Evolutionary conservation across 1,139 yeast species (phyloP).

Genomic region (Geotrichum bryndzae): DNA sequence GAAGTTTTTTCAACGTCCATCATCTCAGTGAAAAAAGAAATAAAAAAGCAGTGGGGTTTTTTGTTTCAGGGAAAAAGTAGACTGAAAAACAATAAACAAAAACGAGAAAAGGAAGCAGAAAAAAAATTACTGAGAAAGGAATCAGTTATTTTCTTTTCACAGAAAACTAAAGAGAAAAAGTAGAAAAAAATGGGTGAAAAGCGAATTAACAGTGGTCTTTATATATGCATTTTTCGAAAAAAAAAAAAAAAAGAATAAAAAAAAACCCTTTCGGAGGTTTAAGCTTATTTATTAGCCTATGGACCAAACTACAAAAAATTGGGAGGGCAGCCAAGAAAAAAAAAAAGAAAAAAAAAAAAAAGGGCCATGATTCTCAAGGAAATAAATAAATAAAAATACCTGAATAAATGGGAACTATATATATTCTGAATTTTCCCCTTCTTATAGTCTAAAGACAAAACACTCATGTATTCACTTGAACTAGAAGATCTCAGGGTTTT

Average conservation of each 20-base stretch:
- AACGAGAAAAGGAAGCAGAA: background rate
- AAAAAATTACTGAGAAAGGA: background rate
- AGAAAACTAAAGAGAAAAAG: background rate
- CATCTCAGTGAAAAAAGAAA: background rate
- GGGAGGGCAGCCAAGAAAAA: background rate
- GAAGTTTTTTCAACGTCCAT: background rate
- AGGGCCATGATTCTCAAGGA: no score
- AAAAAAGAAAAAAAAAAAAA: background rate
- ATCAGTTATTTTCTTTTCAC: background rate
- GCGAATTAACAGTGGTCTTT: background rate
- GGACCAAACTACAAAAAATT: background rate
- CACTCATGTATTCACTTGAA: no score
- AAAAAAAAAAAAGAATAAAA: background rate
- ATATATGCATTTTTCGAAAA: background rate
- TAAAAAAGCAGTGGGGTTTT: background rate
- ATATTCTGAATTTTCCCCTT: no score
- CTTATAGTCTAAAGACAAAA: no score
- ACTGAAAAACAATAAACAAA: no score
- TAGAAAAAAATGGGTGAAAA: background rate
- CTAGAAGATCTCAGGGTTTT: no score
- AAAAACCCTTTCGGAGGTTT: background rate
- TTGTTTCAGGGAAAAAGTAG: background rate
- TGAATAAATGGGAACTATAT: no score
- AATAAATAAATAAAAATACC: no score
- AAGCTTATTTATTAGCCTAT: background rate